Percentiles rank a stretch among this genome's conserved stretches.
phyloP scores from a whole-genome alignment of 768 basidiomycete species.

The Nevesoporus exiguus region DNA sequence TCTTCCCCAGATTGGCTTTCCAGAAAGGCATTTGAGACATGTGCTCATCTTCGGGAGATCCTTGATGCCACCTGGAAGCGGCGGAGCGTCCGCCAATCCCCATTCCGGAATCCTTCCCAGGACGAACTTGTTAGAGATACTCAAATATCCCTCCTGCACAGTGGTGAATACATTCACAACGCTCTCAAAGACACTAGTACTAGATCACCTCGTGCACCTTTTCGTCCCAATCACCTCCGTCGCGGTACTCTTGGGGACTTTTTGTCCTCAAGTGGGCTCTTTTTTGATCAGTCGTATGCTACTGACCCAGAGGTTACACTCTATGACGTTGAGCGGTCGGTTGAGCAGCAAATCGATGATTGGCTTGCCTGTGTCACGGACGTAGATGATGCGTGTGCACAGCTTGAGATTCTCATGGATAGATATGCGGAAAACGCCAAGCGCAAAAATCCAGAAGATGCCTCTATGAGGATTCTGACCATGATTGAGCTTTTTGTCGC shows the following conservation, averaged over 20 bases:
- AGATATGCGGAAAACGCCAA: constrained; percentile 12
- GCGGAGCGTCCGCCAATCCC: constrained; percentile 24
- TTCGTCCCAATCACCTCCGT: not conserved
- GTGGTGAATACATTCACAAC: not conserved
- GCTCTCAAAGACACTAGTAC: constrained; percentile 4
- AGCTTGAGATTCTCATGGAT: constrained; percentile 16
- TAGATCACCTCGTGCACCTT: not conserved
- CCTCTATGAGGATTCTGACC: too few relatives aligned
- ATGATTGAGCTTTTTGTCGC: too few relatives aligned
- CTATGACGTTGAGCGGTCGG: constrained; percentile 35
- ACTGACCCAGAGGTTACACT: constrained; percentile 17
- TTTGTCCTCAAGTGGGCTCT: constrained; percentile 6
- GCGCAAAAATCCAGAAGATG: too few relatives aligned
- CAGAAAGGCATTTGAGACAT: constrained; percentile 23
- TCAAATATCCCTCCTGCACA: not conserved
- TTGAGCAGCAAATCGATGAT: constrained; percentile 16
- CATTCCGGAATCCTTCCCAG: constrained; percentile 7
- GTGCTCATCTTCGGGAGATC: constrained; percentile 6
- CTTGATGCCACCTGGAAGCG: constrained; percentile 34
- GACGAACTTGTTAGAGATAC: constrained; percentile 24
- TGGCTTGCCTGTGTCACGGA: not conserved
- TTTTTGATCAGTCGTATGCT: not conserved
- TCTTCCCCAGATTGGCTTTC: constrained; percentile 14
- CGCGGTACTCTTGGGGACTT: constrained; percentile 13
- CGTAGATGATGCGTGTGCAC: constrained; percentile 5